Conservation (phyloP, 257 asterid genomes). For the Solanum sejunctum region DNA sequence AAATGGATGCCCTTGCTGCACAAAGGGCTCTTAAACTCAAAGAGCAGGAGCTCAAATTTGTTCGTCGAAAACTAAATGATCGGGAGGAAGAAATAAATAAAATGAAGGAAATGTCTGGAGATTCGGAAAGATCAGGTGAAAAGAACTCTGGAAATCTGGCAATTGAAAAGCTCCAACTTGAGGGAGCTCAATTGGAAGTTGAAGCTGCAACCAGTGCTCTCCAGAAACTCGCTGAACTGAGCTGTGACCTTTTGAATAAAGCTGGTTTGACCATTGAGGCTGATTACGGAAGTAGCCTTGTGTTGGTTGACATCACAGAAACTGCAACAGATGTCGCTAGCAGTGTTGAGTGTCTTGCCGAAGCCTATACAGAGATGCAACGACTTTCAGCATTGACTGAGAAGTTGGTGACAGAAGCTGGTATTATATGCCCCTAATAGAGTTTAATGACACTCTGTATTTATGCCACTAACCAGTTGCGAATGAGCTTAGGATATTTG, state of each 20-base stretch:
- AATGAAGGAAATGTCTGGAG: constrained; percentile 32
- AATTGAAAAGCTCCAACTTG: constrained; percentile 57
- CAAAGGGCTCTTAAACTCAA: constrained; percentile 44
- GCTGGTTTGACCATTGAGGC: constrained; percentile 22
- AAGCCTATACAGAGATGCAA: constrained; percentile 42
- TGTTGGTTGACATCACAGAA: not conserved
- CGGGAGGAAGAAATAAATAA: constrained; percentile 48
- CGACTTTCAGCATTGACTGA: constrained; percentile 57
- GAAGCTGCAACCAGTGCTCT: constrained; percentile 73
- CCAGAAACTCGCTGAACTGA: constrained; percentile 54
- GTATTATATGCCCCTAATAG: constrained; percentile 12
- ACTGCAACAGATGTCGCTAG: not conserved
- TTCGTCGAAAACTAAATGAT: constrained; percentile 27
- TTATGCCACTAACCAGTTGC: constrained; percentile 13
- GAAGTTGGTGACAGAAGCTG: constrained; percentile 52
- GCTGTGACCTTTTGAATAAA: constrained; percentile 42
- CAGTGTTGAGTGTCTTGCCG: constrained; percentile 9
- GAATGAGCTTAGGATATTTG: not conserved
- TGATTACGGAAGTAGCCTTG: constrained; percentile 11
- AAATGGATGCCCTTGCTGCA: constrained; percentile 50
- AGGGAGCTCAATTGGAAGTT: constrained; percentile 61
- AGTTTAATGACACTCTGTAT: not conserved
- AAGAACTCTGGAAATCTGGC: constrained; percentile 50
- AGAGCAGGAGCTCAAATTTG: constrained; percentile 53
- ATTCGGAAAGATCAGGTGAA: constrained; percentile 34